Evolutionary conservation across 768 basidiomycete genomes (phyloP), one percentile per base, ranked within the genome.

Genomic region (Auriscalpium vulgare): DNA sequence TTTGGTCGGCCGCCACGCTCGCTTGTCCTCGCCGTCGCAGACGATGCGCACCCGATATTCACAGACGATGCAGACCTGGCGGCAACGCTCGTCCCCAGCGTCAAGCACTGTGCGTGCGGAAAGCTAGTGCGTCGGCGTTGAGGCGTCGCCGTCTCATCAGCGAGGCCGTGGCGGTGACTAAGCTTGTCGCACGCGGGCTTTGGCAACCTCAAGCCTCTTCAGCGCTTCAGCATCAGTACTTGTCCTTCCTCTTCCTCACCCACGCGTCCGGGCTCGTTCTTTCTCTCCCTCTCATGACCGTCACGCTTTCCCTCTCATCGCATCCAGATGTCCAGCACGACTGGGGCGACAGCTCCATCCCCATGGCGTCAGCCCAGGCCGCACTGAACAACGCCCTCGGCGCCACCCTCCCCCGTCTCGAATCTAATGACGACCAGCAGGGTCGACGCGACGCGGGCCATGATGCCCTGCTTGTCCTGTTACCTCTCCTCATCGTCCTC

Each of bases 401-500:
- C 14, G 40, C 58, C n/a, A 17, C 55, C 45, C 23, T 61, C 19
- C 47, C 45, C 36, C 48, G 47, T 14, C 19, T 43, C 23, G 40
- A 54, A 35, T 44, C 45, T 17, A 7, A 29, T 5, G 61, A 54
- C 19, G 61, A 62, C 51, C 56, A 55, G 17, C 23, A 44, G 7
- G 59, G 50, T 40, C 55, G 62, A 17, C 55, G 56, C 43, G 62
- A 56, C 29, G 59, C 68, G n/a, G 51, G 68, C 36, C 76, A 77
- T 52, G 87, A 91, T 65, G 81, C 87, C 35, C 82, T 91, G 58
- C 80, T 90, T 67, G 83, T 98, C 65, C 84, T 99, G 57, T 81
- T 99, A 7, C 95, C 95, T 29, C 80, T 99, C 53, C 84, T 98
- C 67, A 90, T 97, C 72, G 88, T 98, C 48, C 81, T 97, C 37